phyloP scores from a whole-genome alignment of 768 basidiomycete genomes.

The Trametes sanguinea region DNA sequence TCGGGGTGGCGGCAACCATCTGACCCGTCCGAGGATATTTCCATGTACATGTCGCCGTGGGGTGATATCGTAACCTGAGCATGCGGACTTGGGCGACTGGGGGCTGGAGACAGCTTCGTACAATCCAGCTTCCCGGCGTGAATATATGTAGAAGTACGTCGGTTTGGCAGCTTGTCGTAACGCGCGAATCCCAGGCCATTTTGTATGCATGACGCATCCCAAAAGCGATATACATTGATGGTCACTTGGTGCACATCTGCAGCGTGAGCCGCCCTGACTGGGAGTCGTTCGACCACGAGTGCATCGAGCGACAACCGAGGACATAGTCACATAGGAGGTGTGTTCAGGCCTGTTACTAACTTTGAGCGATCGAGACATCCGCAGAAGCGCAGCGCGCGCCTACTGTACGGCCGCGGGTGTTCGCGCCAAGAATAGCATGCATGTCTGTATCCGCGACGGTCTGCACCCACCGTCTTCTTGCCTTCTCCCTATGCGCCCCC shows the following conservation, averaged over 20 bases:
- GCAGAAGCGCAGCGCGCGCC: neutral
- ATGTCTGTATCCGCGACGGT: neutral
- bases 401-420: neutral
- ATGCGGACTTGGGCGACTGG: too few relatives aligned
- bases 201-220: too few relatives aligned
- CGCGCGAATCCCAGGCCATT: too few relatives aligned
- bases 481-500: slow-evolving; percentile 1
- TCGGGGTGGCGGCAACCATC: neutral
- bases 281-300: too few relatives aligned
- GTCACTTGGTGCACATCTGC: too few relatives aligned
- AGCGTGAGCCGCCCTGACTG: too few relatives aligned
- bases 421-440: slow-evolving; percentile 6
- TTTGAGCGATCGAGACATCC: too few relatives aligned
- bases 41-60: neutral
- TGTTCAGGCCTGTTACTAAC: too few relatives aligned
- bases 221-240: too few relatives aligned
- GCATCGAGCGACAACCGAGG: too few relatives aligned
- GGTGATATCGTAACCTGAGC: neutral
- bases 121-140: neutral
- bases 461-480: neutral
- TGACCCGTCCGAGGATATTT: neutral
- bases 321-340: too few relatives aligned
- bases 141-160: neutral
- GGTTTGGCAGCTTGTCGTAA: too few relatives aligned
- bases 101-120: neutral